Evolutionary conservation across 331 rosid species (phyloP), one percentile per base, ranked within the genome.

Genomic region (Spiraea crenata): DNA sequence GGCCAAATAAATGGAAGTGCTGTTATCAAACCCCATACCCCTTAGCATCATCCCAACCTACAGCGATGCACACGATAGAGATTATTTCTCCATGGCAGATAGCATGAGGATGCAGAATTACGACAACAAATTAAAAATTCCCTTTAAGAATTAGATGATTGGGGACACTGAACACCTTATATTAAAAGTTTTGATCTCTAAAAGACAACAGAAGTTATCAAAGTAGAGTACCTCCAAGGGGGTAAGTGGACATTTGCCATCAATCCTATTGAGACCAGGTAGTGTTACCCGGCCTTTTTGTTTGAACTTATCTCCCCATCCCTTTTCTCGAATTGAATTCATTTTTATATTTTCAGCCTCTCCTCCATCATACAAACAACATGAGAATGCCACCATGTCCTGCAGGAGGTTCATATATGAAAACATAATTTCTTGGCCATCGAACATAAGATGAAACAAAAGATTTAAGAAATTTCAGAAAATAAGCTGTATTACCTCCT

Each of bases 341-440:
- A 93, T 89, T 83, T 86, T 92, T 54, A 74, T 49, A 61, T 86
- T 91, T 77, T 91, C 98, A 44, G 78, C 82, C 79, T 81, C 71
- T 65, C 96, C 99, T 56, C 99, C 98, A 71, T 89, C 96, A 77
- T 95, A 95, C 65, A 88, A 65, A 64, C 99, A 95, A 81, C 98
- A 95, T 20, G 98, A 95, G 84, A 95, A 95, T 50, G 99, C 99
- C 42, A 95, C 86, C 98, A 95, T 95, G 87, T 95, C 99, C 99
- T 95, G 74, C 58, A 76, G 58, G 74, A 25, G 31, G 31, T 25
- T 25, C 31, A 25, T 25, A 25, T 25, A 25, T 25, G 10, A 63
- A 38, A 56, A 38, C 67, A 71, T 39, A 40, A 67, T 65, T 31
- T 46, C 69, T 14, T n/a, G 58, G 77, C 65, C 59, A 9, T 35